Base-by-base conservation (phyloP, 768 basidiomycete genomes). In the Boletus sensibilis region DNA sequence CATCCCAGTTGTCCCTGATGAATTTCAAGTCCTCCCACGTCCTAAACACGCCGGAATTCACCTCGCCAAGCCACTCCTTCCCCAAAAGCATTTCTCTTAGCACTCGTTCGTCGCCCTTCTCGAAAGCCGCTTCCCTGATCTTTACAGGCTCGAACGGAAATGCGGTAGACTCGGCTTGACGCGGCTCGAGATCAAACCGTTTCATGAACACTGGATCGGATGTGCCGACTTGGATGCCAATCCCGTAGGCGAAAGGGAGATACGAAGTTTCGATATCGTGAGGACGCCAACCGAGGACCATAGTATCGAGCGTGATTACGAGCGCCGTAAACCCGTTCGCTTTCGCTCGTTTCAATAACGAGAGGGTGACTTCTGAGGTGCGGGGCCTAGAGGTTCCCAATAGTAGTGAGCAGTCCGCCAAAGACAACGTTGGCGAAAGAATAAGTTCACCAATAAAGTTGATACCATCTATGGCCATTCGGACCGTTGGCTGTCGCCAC, bases 131-230 rank as follows among this genome's bases (percentile, higher is more conserved):
- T 61, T 84, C 76, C 50, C 53, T 57, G 23, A 81, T 60, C 54
- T 76, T 77, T 2, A 62, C 68, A 1, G 83, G 72, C 40, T 85
- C 79, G 64, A 90, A 84, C 2, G 89, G 89, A 65, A 85, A 90
- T 38, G 64, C 60, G 2, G 82, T 59, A 68, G 25, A 64, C 74
- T 61, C 77, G 67, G 44, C 78, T 61, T 20, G 66, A 59, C 47
- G 79, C 56, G 35, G 81, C 55, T 82, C 71, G 31, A 77, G 75
- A 41, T 76, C 77, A 57, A 77, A 74, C 33, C 77, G 76, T 1
- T 72, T 73, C 90, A 91, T 91, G 73, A 91, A 92, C 13, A 81
- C 87, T 0, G 91, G 91, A 65, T 93, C 90, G 0, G 87, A 85
- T 8, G 75, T 76, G 48, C 86, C 88, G 25, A 88, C 78, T 64